Conservation (phyloP, 2,329 filamentous ascomycete species). For the Geosmithia putterillii region DNA sequence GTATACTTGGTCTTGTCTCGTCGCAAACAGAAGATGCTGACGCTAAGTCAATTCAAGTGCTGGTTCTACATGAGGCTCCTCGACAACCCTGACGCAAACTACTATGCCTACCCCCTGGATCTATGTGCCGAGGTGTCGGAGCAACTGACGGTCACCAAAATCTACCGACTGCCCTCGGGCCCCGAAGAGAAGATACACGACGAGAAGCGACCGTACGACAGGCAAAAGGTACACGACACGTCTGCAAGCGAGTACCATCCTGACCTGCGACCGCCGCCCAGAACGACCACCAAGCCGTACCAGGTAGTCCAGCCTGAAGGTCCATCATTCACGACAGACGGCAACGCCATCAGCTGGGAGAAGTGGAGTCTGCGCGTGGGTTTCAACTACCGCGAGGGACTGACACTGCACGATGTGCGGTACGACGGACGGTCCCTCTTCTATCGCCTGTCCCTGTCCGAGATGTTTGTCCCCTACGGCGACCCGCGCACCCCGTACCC, state of each 20-base stretch:
- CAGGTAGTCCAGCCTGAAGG: conserved; percentile 16
- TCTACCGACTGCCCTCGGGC: conserved; percentile 29
- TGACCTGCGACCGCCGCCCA: conserved; percentile 8
- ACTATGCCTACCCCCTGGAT: conserved; percentile 42
- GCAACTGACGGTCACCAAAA: conserved; percentile 27
- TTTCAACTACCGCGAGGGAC: conserved; percentile 55
- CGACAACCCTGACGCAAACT: conserved; percentile 34
- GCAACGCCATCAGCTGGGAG: conserved; percentile 37
- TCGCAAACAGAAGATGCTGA: neutral
- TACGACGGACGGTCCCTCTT: conserved; percentile 53
- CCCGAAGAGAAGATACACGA: conserved; percentile 14
- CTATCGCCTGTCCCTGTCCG: conserved; percentile 50
- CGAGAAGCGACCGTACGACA: conserved; percentile 21
- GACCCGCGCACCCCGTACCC: conserved; percentile 50
- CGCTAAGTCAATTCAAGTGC: too few relatives aligned
- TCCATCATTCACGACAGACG: conserved; percentile 25
- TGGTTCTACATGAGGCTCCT: conserved; percentile 15
- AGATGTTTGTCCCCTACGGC: conserved; percentile 58
- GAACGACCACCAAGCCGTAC: conserved; percentile 15
- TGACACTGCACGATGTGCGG: conserved; percentile 52
- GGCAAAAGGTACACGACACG: conserved; percentile 20
- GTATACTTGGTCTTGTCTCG: conserved; percentile 1
- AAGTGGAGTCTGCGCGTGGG: conserved; percentile 55
- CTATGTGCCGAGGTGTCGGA: conserved; percentile 36
- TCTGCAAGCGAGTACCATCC: conserved; percentile 28